phyloP scores from a whole-genome alignment of 1,284 basidiomycete genomes.

The Cryptococcus jaspeensis region DNA sequence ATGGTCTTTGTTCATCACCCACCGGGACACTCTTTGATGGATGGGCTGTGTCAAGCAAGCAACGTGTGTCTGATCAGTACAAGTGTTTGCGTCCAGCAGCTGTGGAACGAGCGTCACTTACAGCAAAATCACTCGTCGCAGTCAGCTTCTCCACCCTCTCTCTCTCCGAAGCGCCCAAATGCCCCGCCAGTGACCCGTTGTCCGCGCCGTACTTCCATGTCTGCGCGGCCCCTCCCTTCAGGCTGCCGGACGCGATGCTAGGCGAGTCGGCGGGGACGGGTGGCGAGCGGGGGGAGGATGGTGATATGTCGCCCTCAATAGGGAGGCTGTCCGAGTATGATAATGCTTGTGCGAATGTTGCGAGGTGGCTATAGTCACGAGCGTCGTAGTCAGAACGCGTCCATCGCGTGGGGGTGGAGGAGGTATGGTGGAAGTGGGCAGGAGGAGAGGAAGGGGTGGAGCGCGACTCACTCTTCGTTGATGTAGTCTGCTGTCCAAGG shows the following conservation, averaged over 20 bases:
- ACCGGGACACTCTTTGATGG: slow-evolving; percentile 65
- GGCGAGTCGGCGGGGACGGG: slow-evolving; percentile 17
- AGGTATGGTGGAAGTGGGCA: neutral
- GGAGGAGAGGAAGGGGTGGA: neutral
- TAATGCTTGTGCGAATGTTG: slow-evolving; percentile 47
- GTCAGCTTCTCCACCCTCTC: slow-evolving; percentile 69
- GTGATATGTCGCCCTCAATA: slow-evolving; percentile 33
- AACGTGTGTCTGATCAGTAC: slow-evolving; percentile 2
- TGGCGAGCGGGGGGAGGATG: slow-evolving; percentile 32
- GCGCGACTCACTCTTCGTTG: slow-evolving; percentile 62
- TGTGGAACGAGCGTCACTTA: slow-evolving; percentile 17
- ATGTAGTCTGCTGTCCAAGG: slow-evolving; percentile 61
- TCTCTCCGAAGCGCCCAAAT: slow-evolving; percentile 19
- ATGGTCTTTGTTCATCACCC: slow-evolving; percentile 2
- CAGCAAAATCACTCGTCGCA: slow-evolving; percentile 85
- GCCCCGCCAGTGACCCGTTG: slow-evolving; percentile 18
- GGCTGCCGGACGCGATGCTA: neutral
- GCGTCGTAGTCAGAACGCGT: no score
- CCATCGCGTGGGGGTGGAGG: no score
- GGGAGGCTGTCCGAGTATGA: slow-evolving; percentile 33
- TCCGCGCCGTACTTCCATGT: slow-evolving; percentile 38
- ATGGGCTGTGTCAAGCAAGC: slow-evolving; percentile 58
- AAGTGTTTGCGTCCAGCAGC: no score
- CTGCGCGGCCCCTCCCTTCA: neutral
- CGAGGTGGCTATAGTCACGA: slow-evolving; percentile 39